Conservation (phyloP, 768 basidiomycete species). For the Suillus tomentosus region DNA sequence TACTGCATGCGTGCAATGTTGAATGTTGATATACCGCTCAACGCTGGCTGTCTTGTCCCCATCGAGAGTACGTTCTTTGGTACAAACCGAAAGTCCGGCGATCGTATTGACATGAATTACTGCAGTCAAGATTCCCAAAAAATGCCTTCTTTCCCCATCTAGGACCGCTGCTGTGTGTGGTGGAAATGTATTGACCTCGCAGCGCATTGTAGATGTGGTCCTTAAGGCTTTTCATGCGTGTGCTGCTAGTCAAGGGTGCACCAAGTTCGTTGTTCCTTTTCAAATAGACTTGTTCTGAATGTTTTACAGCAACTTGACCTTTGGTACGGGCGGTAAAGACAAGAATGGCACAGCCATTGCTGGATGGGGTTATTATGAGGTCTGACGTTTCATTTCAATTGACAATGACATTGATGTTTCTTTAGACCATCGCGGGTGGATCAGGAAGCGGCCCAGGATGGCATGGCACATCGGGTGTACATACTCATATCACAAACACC, state of each 20-base stretch:
- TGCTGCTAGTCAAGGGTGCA: conserved; percentile 92
- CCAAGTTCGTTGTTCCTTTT: conserved; percentile 60
- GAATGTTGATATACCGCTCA: conserved; percentile 85
- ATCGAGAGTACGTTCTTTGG: conserved; percentile 57
- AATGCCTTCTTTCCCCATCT: conserved; percentile 78
- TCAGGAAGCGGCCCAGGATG: conserved; percentile 87
- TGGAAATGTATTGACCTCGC: conserved; percentile 89
- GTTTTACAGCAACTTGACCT: conserved; percentile 73
- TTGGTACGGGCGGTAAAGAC: conserved; percentile 87
- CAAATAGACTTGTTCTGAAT: conserved; percentile 5
- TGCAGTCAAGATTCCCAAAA: conserved; percentile 76
- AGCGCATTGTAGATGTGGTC: conserved; percentile 94
- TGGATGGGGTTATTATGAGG: conserved; percentile 93
- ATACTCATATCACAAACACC: conserved; percentile 93
- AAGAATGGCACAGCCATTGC: conserved; percentile 70
- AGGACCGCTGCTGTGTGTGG: conserved; percentile 90
- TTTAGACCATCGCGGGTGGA: conserved; percentile 90
- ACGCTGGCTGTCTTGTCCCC: conserved; percentile 91
- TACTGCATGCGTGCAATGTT: conserved; percentile 90
- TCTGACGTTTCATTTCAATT: conserved; percentile 22
- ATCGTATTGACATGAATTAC: conserved; percentile 7
- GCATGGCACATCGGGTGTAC: conserved; percentile 93
- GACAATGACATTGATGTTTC: conserved; percentile 11
- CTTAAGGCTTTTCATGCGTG: conserved; percentile 90
- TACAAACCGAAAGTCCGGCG: neutral